Evolutionary conservation across 208 protist genomes (phyloP), one percentile per base, ranked within the genome.

Genomic region (Trypanosoma caninum): DNA sequence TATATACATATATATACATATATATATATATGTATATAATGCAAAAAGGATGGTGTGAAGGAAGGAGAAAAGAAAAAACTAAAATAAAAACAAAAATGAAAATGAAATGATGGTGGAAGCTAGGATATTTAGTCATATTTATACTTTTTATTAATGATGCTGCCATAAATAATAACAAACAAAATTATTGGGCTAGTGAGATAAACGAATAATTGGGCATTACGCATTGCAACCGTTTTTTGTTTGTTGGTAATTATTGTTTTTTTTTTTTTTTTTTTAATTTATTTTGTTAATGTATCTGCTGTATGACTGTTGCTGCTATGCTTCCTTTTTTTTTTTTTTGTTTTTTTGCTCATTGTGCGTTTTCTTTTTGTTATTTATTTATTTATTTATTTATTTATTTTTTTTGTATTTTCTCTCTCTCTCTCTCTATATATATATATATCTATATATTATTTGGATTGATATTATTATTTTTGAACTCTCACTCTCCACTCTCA

Each of bases 401-500:
- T n/a, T n/a, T n/a, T n/a, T n/a, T n/a, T n/a, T n/a, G n/a, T n/a
- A n/a, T n/a, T n/a, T n/a, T n/a, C n/a, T n/a, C n/a, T n/a, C n/a
- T n/a, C n/a, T n/a, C n/a, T n/a, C n/a, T n/a, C n/a, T n/a, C n/a
- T n/a, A n/a, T n/a, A n/a, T n/a, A n/a, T n/a, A n/a, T n/a, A n/a
- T n/a, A n/a, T n/a, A n/a, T n/a, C n/a, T n/a, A n/a, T n/a, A n/a
- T n/a, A n/a, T n/a, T n/a, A n/a, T n/a, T n/a, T n/a, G n/a, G n/a
- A n/a, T n/a, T n/a, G n/a, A n/a, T n/a, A n/a, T n/a, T n/a, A n/a
- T n/a, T n/a, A n/a, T n/a, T n/a, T n/a, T n/a, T n/a, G n/a, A n/a
- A n/a, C n/a, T n/a, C n/a, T n/a, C n/a, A n/a, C n/a, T n/a, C 65
- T 52, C 40, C 66, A 35, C 44, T 64, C 42, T 74, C 67, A 22